Percentiles rank a stretch among this genome's conserved stretches.
Evolutionary conservation across 2,329 filamentous ascomycete species (phyloP).

Genomic region (Xylaria sp.): DNA sequence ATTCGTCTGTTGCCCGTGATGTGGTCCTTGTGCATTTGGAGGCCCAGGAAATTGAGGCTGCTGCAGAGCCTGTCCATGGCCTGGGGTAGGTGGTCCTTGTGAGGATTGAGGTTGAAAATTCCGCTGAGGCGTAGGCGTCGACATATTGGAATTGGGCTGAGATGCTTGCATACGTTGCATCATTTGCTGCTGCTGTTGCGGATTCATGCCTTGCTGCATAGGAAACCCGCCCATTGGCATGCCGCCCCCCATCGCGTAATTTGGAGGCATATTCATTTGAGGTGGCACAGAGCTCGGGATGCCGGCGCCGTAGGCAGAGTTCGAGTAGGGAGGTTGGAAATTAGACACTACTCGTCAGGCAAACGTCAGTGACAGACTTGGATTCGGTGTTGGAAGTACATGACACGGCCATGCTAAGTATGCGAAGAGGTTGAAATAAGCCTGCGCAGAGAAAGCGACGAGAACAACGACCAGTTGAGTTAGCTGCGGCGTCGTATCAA

Average conservation of each 20-base stretch:
- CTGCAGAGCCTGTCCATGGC: conserved; percentile 49
- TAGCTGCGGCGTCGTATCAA: conserved; percentile 31
- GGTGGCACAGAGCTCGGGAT: conserved; percentile 61
- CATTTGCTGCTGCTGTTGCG: conserved; percentile 56
- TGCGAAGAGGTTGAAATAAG: conserved; percentile 19
- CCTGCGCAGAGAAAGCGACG: conserved; percentile 31
- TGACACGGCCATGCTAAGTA: conserved; percentile 16
- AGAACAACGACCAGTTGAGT: conserved; percentile 11
- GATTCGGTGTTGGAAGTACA: conserved; percentile 34
- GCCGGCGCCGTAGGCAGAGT: conserved; percentile 66
- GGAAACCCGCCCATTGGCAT: conserved; percentile 65
- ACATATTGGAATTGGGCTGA: conserved; percentile 53
- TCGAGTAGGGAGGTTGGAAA: conserved; percentile 69
- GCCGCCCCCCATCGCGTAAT: conserved; percentile 67
- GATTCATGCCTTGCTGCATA: conserved; percentile 65
- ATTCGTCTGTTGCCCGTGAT: conserved; percentile 51
- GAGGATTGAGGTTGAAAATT: conserved; percentile 52
- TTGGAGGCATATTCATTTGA: conserved; percentile 61
- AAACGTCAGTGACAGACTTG: conserved; percentile 47
- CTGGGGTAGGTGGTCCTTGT: conserved; percentile 54
- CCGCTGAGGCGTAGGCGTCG: conserved; percentile 53
- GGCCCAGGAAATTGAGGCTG: conserved; percentile 52
- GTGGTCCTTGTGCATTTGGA: conserved; percentile 48
- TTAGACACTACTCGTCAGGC: conserved; percentile 59
- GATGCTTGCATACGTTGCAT: conserved; percentile 58